These are phyloP conservation scores for Pichia cactophila DNA, from an alignment of 1,139 yeast genomes.

Conservation along the genomic window DNA sequence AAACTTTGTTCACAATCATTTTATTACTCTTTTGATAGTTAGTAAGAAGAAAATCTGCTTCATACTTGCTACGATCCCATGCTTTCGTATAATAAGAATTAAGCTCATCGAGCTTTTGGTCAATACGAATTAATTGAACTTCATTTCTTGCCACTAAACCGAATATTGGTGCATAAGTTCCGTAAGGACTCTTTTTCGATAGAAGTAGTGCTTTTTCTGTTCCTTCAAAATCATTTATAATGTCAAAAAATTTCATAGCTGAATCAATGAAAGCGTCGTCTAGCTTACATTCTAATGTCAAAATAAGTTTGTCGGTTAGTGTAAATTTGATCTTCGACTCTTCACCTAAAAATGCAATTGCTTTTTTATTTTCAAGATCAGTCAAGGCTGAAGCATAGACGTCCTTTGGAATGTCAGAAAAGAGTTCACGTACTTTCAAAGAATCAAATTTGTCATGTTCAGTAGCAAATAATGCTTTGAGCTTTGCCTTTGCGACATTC, in stretches of 20 bases:
- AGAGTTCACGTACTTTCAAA: slow-evolving; percentile 35
- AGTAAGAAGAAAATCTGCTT: slow-evolving; percentile 49
- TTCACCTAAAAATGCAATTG: slow-evolving; percentile 44
- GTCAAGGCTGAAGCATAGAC: slow-evolving; percentile 43
- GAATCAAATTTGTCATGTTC: slow-evolving; percentile 41
- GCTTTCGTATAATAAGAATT: slow-evolving; percentile 57
- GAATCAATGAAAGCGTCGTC: slow-evolving; percentile 38
- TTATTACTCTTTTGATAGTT: slow-evolving; percentile 8
- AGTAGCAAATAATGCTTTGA: slow-evolving; percentile 59
- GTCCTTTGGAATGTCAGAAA: slow-evolving; percentile 38
- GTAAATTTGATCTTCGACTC: slow-evolving; percentile 43
- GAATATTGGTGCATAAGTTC: slow-evolving; percentile 49
- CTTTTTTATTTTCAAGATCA: slow-evolving; percentile 46
- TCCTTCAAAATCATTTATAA: slow-evolving; percentile 33
- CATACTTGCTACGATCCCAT: slow-evolving; percentile 52
- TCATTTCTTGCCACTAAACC: slow-evolving; percentile 35
- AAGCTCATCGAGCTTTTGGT: slow-evolving; percentile 37
- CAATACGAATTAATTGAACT: slow-evolving; percentile 44
- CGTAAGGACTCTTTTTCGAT: slow-evolving; percentile 51
- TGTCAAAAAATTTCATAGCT: slow-evolving; percentile 38
- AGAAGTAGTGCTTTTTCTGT: slow-evolving; percentile 46
- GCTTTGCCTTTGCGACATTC: slow-evolving; percentile 33
- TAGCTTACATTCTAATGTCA: slow-evolving; percentile 35
- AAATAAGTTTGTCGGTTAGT: slow-evolving; percentile 50
- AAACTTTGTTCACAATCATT: slow-evolving; percentile 14